Conservation (phyloP, 2,329 filamentous ascomycete species). For the Colletotrichum gloeosporioides region DNA sequence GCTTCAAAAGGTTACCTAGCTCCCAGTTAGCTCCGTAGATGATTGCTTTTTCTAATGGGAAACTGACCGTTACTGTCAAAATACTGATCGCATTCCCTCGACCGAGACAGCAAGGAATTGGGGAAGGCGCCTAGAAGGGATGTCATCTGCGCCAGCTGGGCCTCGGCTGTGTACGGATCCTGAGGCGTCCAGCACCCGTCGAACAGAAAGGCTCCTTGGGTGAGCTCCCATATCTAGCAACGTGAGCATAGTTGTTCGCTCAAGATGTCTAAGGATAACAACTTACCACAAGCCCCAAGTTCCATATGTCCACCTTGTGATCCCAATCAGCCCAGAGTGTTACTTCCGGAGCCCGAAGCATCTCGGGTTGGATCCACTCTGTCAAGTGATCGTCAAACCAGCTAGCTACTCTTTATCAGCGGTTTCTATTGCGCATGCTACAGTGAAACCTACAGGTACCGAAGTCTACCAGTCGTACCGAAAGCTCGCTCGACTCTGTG, state of each 20-base stretch:
- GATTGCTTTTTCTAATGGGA: fast-evolving
- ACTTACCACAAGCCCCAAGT: not conserved
- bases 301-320: not conserved
- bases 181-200: not conserved
- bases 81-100: not conserved
- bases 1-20: not conserved
- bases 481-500: not conserved
- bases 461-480: not conserved
- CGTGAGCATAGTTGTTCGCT: fast-evolving
- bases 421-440: not conserved
- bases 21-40: not conserved
- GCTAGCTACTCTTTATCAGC: not conserved
- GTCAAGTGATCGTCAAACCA: not conserved
- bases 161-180: not conserved
- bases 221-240: not conserved
- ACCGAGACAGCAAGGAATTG: not conserved
- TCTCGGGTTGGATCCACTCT: not conserved
- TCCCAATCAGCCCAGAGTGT: not conserved
- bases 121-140: not conserved
- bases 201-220: not conserved
- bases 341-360: not conserved
- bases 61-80: not conserved
- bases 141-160: not conserved
- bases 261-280: fast-evolving
- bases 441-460: not conserved